Evolutionary conservation across 805 yeast genomes (phyloP), one percentile per base, ranked within the genome.

Genomic region (Zygosaccharomyces kombuchaensis): DNA sequence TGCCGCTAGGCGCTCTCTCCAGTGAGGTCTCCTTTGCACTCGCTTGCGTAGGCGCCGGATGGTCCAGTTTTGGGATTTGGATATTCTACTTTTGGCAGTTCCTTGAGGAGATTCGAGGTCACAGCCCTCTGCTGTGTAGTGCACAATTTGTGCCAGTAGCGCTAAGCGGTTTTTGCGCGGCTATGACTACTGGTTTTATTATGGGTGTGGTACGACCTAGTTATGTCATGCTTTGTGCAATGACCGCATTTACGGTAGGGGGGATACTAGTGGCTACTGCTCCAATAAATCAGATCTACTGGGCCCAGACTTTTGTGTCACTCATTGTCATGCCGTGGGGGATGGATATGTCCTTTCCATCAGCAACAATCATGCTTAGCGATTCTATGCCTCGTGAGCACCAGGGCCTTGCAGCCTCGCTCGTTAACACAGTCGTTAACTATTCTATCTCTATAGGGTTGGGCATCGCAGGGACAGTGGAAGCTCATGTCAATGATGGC

Each of bases 61-160:
- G 87, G 87, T 78, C 83, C 4, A 72, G 80, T 26, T 82, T 82
- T 61, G 87, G 87, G 1, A 66, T 81, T 29, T 81, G 84, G 83
- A 66, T 78, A 30, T 81, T 67, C 53, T 81, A 78, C 62, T 68
- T 71, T 43, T 76, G 74, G 72, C 71, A 69, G 40, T 70, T 75
- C 37, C 55, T 74, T 37, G 57, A 70, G 40, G 69, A 72, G 29
- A 57, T 77, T n/a, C 66, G 81, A 2, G 60, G 66, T 6, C 69
- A 75, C 53, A 36, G 71, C 45, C 64, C 75, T 51, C 38, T 81
- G 56, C 62, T 63, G 47, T 48, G 78, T 54, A 54, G 75, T 50
- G 69, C 75, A 5, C 70, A 68, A 36, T 50, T 67, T 34, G 46
- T 61, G 3, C 79, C 80, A 0, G 62, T 68, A 2, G 66, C 74